A percentile compares a stretch with the other conserved stretches of the same genome.
Conservation (phyloP, 176 grass and related monocot species). For the Paspalum notatum region DNA sequence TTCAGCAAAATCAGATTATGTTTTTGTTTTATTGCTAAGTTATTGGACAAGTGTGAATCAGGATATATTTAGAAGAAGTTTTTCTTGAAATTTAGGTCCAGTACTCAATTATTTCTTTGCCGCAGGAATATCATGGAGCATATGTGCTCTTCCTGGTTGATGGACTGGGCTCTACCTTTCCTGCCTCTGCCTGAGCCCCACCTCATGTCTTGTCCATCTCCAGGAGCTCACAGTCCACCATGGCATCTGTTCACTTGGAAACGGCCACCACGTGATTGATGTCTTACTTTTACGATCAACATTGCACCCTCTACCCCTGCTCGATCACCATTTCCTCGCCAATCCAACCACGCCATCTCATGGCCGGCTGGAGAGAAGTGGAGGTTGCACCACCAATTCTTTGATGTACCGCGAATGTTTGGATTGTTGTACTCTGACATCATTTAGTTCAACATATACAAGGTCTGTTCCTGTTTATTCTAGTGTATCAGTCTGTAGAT, state of each 20-base stretch:
- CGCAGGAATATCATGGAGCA: slow-evolving; percentile 86
- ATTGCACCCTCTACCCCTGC: slow-evolving; percentile 65
- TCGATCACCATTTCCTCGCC: slow-evolving; percentile 63
- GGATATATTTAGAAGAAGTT: slow-evolving; percentile 67
- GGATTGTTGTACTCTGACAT: slow-evolving; percentile 77
- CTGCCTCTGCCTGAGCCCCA: slow-evolving; percentile 76
- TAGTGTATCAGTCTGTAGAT: slow-evolving; percentile 61
- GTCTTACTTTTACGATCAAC: slow-evolving; percentile 74
- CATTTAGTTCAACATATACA: slow-evolving; percentile 76
- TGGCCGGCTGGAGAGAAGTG: slow-evolving; percentile 87
- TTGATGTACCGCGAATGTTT: slow-evolving; percentile 70
- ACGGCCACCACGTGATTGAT: slow-evolving; percentile 71
- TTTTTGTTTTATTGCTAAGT: slow-evolving; percentile 55
- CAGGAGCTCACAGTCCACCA: slow-evolving; percentile 72
- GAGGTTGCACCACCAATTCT: slow-evolving; percentile 78
- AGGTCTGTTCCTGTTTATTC: slow-evolving; percentile 96
- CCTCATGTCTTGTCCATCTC: slow-evolving; percentile 76
- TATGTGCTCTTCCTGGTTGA: slow-evolving; percentile 85
- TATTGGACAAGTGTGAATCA: slow-evolving; percentile 49
- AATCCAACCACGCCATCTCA: slow-evolving; percentile 72
- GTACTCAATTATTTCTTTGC: slow-evolving; percentile 99
- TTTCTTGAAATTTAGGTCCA: slow-evolving; percentile 68
- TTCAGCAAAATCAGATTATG: slow-evolving; percentile 35
- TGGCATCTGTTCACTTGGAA: slow-evolving; percentile 83
- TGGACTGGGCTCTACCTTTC: slow-evolving; percentile 85